Evolutionary conservation across 768 basidiomycete genomes (phyloP).

Genomic region (Calocybe gangraenosa): DNA sequence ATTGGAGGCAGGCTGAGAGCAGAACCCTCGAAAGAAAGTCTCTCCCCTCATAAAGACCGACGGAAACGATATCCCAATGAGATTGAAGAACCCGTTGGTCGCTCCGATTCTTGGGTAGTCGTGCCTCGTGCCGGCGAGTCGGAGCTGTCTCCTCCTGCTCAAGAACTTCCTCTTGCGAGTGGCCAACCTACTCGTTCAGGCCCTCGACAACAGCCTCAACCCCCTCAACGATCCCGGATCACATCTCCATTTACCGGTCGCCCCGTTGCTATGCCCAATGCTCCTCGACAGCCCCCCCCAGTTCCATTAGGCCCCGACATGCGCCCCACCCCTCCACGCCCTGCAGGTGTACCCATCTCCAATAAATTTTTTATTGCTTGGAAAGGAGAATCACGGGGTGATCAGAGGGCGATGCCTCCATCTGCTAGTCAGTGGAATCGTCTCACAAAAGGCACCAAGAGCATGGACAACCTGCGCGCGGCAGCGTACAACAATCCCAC

Average conservation of each 20-base stretch:
- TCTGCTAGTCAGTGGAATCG: constrained; percentile 26
- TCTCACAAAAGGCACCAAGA: constrained; percentile 42
- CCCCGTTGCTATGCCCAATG: constrained; percentile 28
- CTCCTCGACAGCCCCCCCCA: constrained; percentile 37
- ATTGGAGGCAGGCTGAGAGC: constrained; percentile 22
- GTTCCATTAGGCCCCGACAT: constrained; percentile 23
- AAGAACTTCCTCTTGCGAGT: constrained; percentile 17
- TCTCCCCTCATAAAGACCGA: constrained; percentile 18
- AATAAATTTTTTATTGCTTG: constrained; percentile 47
- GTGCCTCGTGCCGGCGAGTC: constrained; percentile 26
- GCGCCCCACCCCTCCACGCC: constrained; percentile 25
- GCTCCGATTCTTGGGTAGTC: constrained; percentile 25
- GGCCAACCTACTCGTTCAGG: constrained; percentile 20
- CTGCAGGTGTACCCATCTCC: constrained; percentile 40
- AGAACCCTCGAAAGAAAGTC: constrained; percentile 29
- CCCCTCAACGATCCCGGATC: constrained; percentile 25
- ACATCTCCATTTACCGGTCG: constrained; percentile 29
- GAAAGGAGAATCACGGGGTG: constrained; percentile 43
- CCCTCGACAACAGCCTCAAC: constrained; percentile 24
- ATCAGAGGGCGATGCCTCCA: constrained; percentile 30
- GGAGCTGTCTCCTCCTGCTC: constrained; percentile 22
- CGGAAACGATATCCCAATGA: constrained; percentile 23
- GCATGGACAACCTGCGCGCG: constrained; percentile 51
- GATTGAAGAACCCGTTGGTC: constrained; percentile 19
- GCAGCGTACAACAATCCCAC: constrained; percentile 26